Percentiles rank a stretch among this genome's conserved stretches.
phyloP scores from a whole-genome alignment of 495 filamentous ascomycete genomes.

The Aspergillus mulundensis region DNA sequence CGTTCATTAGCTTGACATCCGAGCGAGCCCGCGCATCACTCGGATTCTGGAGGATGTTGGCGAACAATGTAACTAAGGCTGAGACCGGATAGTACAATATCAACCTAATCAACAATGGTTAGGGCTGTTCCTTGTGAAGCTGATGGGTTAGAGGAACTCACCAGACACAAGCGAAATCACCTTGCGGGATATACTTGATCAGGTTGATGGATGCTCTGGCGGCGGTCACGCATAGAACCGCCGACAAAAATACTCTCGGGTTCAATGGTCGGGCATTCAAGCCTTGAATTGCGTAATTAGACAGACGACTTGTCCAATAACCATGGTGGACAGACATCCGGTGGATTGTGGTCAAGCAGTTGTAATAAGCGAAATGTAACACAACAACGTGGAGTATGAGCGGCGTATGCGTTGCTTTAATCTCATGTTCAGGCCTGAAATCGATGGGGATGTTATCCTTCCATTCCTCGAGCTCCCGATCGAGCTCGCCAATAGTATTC shows the following conservation, averaged over 20 bases:
- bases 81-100: constrained; percentile 97
- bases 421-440: constrained; percentile 92
- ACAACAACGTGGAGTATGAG: constrained; percentile 89
- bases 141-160: constrained; percentile 42
- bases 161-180: constrained; percentile 94
- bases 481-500: constrained; percentile 94
- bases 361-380: constrained; percentile 95
- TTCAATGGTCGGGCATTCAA: constrained; percentile 87
- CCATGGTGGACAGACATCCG: constrained; percentile 98
- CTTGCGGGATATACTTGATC: constrained; percentile 92
- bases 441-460: constrained; percentile 92
- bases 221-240: constrained; percentile 84
- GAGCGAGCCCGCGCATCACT: constrained; percentile 82
- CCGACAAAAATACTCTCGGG: constrained; percentile 90
- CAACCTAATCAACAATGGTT: constrained; percentile 55
- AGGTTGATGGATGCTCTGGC: constrained; percentile 90
- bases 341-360: constrained; percentile 95
- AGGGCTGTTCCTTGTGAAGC: constrained; percentile 17
- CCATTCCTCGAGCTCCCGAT: constrained; percentile 91
- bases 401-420: constrained; percentile 82
- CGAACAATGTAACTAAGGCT: constrained; percentile 90
- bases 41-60: constrained; percentile 95
- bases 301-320: constrained; percentile 94
- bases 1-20: constrained; percentile 85
- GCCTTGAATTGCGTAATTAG: constrained; percentile 92